These are phyloP conservation scores for Didymosphaeria variabile DNA, from an alignment of 2,329 filamentous ascomycete species.

Conservation along the genomic window DNA sequence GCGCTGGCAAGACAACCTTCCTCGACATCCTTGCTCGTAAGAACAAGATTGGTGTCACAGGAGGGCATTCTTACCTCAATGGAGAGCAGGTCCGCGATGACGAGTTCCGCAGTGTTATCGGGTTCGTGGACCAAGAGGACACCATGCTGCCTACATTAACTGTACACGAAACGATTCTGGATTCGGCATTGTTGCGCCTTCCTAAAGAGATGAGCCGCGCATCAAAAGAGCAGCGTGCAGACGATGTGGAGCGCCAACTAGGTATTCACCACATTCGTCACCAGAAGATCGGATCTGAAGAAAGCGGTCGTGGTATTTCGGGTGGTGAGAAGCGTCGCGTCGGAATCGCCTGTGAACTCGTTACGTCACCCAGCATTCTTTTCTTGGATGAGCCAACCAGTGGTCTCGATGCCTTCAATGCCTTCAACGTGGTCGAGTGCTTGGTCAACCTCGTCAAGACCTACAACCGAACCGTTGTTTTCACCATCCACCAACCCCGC, in stretches of 20 bases:
- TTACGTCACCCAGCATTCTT: conserved; percentile 95
- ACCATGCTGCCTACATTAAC: conserved; percentile 95
- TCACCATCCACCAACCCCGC: conserved; percentile 97
- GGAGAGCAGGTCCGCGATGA: conserved; percentile 85
- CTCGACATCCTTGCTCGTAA: conserved; percentile 95
- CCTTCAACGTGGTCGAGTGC: conserved; percentile 97
- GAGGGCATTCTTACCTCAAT: conserved; percentile 90
- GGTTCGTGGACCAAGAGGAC: conserved; percentile 98
- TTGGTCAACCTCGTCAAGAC: conserved; percentile 93
- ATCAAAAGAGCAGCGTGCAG: conserved; percentile 89
- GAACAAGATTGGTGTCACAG: conserved; percentile 85
- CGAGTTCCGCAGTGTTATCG: conserved; percentile 90
- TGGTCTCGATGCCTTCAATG: conserved; percentile 94
- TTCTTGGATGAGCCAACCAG: conserved; percentile 98
- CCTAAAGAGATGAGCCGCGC: conserved; percentile 87
- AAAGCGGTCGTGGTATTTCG: conserved; percentile 93
- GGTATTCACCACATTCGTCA: conserved; percentile 95
- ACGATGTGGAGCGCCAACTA: conserved; percentile 94
- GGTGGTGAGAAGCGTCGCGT: conserved; percentile 96
- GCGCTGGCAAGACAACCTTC: conserved; percentile 96
- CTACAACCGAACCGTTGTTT: conserved; percentile 96
- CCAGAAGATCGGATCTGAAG: conserved; percentile 94
- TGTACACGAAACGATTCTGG: conserved; percentile 96
- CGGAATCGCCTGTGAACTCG: conserved; percentile 95
- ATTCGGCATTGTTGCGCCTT: conserved; percentile 89